Percentiles rank a stretch among this genome's conserved stretches.
Evolutionary conservation across 208 protist genomes (phyloP).

Genomic region (Acanthamoeba polyphaga): DNA sequence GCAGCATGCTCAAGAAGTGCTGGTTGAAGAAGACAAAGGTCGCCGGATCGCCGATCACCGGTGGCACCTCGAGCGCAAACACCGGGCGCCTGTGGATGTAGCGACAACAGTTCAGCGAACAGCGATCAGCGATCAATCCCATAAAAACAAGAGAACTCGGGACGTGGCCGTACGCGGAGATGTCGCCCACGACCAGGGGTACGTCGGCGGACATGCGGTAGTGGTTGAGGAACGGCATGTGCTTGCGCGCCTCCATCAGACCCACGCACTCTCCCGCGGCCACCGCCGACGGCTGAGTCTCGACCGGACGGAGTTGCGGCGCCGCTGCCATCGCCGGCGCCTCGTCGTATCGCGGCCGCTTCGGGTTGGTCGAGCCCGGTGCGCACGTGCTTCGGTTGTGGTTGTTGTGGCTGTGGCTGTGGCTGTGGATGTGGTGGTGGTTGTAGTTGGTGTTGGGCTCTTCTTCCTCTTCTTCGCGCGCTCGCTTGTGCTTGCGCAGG

Average conservation of each 20-base stretch:
- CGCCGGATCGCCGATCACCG: not conserved
- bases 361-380: too few species aligned
- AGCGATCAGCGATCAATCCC: not conserved
- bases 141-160: too few species aligned
- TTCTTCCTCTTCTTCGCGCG: not conserved
- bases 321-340: not conserved
- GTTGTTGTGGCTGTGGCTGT: not conserved
- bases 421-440: not conserved
- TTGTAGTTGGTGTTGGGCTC: not conserved
- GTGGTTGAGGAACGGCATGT: not conserved
- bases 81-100: not conserved
- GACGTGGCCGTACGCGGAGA: not conserved
- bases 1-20: not conserved
- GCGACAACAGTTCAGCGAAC: not conserved
- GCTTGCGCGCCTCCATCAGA: not conserved
- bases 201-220: not conserved
- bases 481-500: not conserved
- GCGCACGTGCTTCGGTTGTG: not conserved
- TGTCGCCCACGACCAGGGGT: not conserved
- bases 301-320: not conserved
- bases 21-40: not conserved
- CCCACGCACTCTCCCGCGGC: not conserved
- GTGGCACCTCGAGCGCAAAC: not conserved
- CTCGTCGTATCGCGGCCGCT: too few species aligned
- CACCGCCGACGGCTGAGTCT: not conserved